Evolutionary conservation across 2,329 filamentous ascomycete species (phyloP), one percentile per base, ranked within the genome.

Genomic region (Phaeomoniella chlamydospora): DNA sequence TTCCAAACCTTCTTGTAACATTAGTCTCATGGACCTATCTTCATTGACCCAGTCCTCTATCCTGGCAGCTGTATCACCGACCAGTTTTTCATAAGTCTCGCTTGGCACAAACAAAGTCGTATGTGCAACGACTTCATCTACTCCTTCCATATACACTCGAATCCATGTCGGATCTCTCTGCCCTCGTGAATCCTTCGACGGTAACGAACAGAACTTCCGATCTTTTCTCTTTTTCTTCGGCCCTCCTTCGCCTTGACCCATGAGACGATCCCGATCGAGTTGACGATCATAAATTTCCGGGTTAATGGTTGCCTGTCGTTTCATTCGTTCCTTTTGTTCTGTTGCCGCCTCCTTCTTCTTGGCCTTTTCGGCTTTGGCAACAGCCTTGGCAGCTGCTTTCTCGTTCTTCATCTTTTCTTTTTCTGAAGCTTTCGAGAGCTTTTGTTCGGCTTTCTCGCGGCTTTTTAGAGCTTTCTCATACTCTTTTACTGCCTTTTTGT

Each of bases 91-190:
- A 50, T 90, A 88, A 39, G 82, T 77, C 40, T 75, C 67, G 4
- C 79, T 77, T 0, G 74, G 59, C 10, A 83, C 72, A 59, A 93
- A 94, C 35, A 94, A 61, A 0, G 80, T 78, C 42, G 83, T 88
- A 53, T 93, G 86, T 6, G 86, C 87, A 4, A 74, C 77, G 1
- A 93, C 80, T 55, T 93, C 83, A 50, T 93, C 86, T 41, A 90
- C 75, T 36, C 75, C 77, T 39, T 79, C 70, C 81, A 94, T 90
- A 48, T 76, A 77, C 2, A 94, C 71, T 31, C 77, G 67, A 1
- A 86, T 62, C 86, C 87, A 94, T 12, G 77, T 72, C 3, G 70
- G 61, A 52, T 93, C 84, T 31, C 66, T 60, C 40, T 65, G 61
- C 4, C 74, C 75, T 36, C 55, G 59, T 14, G 64, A 57, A 35